Evolutionary conservation across 208 protist species (phyloP).

Genomic region (Acanthamoeba divionensis): DNA sequence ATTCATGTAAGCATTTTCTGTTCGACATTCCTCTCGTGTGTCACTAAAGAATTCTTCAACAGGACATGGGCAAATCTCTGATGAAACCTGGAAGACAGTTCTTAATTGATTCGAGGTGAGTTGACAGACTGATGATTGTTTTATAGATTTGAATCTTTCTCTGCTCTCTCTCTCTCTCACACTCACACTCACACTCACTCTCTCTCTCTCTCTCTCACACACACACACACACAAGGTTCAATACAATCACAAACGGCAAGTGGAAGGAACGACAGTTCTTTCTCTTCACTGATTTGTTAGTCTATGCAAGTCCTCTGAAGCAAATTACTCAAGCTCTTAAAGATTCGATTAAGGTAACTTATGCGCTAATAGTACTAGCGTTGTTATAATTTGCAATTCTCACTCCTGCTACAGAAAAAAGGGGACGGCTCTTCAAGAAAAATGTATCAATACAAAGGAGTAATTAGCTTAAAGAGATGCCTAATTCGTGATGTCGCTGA

Average conservation of each 20-base stretch:
- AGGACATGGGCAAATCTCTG: neutral
- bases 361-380: neutral
- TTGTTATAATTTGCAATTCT: neutral
- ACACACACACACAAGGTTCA: too few relatives aligned
- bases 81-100: neutral
- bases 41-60: neutral
- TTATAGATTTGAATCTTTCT: too few relatives aligned
- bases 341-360: neutral
- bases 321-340: neutral
- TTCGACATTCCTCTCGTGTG: neutral
- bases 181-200: too few relatives aligned
- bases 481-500: neutral
- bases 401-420: neutral
- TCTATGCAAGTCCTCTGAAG: neutral
- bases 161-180: too few relatives aligned
- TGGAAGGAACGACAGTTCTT: neutral
- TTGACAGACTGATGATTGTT: too few relatives aligned
- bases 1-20: neutral
- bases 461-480: neutral
- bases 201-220: too few relatives aligned
- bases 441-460: neutral
- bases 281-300: neutral
- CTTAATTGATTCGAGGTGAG: neutral
- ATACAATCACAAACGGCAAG: neutral
- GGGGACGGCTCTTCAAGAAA: neutral